Percentiles rank a stretch among this genome's conserved stretches.
These are phyloP conservation scores for Trametes elegans DNA, from an alignment of 768 basidiomycete species.

Conservation along the genomic window DNA sequence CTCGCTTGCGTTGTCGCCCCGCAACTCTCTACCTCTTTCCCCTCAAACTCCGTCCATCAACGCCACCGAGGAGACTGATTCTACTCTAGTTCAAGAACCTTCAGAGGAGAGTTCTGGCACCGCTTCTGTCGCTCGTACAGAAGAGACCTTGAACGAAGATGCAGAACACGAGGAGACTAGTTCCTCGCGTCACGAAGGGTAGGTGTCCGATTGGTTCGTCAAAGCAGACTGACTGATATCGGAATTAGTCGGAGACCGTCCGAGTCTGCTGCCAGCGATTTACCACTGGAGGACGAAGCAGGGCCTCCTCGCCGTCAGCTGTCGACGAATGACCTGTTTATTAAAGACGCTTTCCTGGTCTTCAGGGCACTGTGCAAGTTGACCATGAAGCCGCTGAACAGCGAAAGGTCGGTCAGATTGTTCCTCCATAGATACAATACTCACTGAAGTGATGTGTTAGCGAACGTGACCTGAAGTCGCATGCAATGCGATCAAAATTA, in stretches of 20 bases:
- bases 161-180: slow-evolving; percentile 1
- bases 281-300: slow-evolving; percentile 14
- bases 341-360: slow-evolving; percentile 98
- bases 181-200: slow-evolving; percentile 14
- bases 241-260: slow-evolving; percentile 14
- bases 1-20: slow-evolving; percentile 19
- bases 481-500: slow-evolving; percentile 95
- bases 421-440: neutral
- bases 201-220: neutral
- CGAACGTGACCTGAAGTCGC: slow-evolving; percentile 93
- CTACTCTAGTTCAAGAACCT: slow-evolving; percentile 14
- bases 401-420: slow-evolving; percentile 68
- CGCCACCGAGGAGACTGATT: slow-evolving; percentile 12
- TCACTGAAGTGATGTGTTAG: slow-evolving; percentile 44
- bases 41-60: slow-evolving; percentile 13
- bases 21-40: slow-evolving; percentile 11
- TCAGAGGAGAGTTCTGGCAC: neutral
- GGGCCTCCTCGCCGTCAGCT: slow-evolving; percentile 40
- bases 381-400: slow-evolving; percentile 95
- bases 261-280: slow-evolving; percentile 21
- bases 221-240: neutral
- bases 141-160: slow-evolving; percentile 3
- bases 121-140: neutral
- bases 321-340: slow-evolving; percentile 82
- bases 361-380: slow-evolving; percentile 96